Percentiles rank a stretch among this genome's conserved stretches.
These are phyloP conservation scores for Paramecium octaurelia DNA, from an alignment of 73 alveolate species.

Conservation along the genomic window DNA sequence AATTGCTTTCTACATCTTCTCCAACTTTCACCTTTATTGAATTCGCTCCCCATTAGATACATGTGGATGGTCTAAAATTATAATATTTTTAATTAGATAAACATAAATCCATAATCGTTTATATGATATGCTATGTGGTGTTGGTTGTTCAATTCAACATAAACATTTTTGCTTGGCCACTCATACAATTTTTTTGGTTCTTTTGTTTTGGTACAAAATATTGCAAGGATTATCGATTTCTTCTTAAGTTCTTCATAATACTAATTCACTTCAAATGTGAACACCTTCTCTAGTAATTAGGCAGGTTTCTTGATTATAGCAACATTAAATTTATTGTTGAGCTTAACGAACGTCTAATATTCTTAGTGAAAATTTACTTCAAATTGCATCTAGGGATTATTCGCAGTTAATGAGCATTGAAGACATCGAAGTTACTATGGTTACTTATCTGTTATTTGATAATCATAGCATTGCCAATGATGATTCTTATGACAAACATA, in stretches of 20 bases:
- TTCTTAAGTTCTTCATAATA: constrained; percentile 1
- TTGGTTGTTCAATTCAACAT: not conserved
- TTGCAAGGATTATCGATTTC: not conserved
- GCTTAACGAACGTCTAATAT: not conserved
- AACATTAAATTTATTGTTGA: not conserved
- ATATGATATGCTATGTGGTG: not conserved
- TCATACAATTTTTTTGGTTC: not conserved
- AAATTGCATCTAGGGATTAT: not conserved
- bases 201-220: not conserved
- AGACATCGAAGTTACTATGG: not conserved
- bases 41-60: not conserved
- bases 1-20: not conserved
- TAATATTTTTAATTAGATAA: not conserved
- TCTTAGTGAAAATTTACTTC: not conserved
- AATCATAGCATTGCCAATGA: constrained; percentile 36
- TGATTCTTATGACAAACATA: not conserved
- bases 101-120: constrained; percentile 11
- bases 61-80: not conserved
- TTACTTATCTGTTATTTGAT: not conserved
- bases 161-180: constrained; percentile 1
- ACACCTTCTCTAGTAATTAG: not conserved
- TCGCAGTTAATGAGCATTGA: not conserved
- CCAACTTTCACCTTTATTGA: not conserved
- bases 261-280: not conserved
- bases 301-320: not conserved